Conservation (phyloP, 148 eudicot genomes). For the Limonium bicolor region DNA sequence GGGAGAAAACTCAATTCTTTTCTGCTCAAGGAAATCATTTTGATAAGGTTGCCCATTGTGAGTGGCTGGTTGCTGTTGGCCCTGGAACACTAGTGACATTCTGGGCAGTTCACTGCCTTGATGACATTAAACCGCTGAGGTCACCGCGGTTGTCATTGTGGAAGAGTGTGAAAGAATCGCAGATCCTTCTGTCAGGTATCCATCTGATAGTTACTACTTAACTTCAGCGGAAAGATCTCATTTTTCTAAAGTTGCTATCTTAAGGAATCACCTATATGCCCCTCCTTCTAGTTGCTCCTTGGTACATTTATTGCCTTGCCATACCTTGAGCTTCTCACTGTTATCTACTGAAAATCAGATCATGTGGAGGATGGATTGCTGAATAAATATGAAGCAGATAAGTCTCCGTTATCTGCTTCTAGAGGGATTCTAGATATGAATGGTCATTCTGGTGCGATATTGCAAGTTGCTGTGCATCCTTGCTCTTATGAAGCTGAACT, state of each 20-base stretch:
- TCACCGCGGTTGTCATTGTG: constrained; percentile 74
- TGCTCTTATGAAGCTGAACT: constrained; percentile 27
- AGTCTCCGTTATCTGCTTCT: constrained; percentile 22
- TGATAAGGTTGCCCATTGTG: constrained; percentile 62
- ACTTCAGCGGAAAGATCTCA: constrained; percentile 8
- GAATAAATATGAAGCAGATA: constrained; percentile 16
- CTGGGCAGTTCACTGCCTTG: constrained; percentile 94
- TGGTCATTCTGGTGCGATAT: constrained; percentile 62
- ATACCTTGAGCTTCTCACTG: constrained; percentile 37
- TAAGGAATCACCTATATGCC: constrained; percentile 41
- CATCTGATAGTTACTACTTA: constrained; percentile 3
- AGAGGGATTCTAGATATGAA: constrained; percentile 34
- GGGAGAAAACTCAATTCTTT: constrained; percentile 19
- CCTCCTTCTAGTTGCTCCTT: constrained; percentile 69
- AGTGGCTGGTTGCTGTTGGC: constrained; percentile 85
- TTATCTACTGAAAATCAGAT: constrained; percentile 22
- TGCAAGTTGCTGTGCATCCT: constrained; percentile 73
- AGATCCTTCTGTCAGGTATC: constrained; percentile 12
- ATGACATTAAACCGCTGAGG: constrained; percentile 71
- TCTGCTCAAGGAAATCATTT: constrained; percentile 20
- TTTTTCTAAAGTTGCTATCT: constrained; percentile 43
- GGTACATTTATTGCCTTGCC: constrained; percentile 37
- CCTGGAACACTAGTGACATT: constrained; percentile 40
- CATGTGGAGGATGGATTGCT: constrained; percentile 14
- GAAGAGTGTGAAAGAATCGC: constrained; percentile 42